A percentile compares a stretch with the other conserved stretches of the same genome.
Evolutionary conservation across 192 early-diverging fungal species (phyloP).

Genomic region (Phlyctochytrium bullatum): DNA sequence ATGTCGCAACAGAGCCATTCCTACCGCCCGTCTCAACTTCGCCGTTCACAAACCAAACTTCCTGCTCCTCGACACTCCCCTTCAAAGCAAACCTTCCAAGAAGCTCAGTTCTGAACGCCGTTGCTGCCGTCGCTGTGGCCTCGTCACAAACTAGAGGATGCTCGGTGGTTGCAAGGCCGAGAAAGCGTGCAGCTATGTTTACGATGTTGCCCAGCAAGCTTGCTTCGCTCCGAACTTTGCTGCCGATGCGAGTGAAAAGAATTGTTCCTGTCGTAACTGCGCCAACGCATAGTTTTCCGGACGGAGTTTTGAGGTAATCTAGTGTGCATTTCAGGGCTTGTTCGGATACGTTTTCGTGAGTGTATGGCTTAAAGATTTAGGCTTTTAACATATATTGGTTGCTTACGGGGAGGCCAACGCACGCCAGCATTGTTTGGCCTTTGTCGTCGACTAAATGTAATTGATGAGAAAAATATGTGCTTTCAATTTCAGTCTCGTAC

Average conservation of each 20-base stretch:
- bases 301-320: not conserved
- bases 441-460: conserved; percentile 7
- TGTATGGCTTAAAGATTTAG: not conserved
- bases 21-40: not conserved
- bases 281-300: not conserved
- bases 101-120: not conserved
- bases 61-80: not conserved
- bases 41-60: not conserved
- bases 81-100: not conserved
- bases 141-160: not conserved
- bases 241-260: not conserved
- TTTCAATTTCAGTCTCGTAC: not conserved
- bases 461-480: not conserved
- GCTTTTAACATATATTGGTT: not conserved
- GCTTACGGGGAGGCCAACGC: conserved; percentile 1
- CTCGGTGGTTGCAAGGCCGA: not conserved
- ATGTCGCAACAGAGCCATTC: not conserved
- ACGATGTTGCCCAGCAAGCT: not conserved
- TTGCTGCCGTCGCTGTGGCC: not conserved
- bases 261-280: not conserved
- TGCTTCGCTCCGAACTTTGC: not conserved
- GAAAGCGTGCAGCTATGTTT: not conserved
- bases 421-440: conserved; percentile 3
- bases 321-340: not conserved
- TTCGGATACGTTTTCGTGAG: not conserved